Evolutionary conservation across 495 filamentous ascomycete genomes (phyloP).

Genomic region (Penicillium egyptiacum): DNA sequence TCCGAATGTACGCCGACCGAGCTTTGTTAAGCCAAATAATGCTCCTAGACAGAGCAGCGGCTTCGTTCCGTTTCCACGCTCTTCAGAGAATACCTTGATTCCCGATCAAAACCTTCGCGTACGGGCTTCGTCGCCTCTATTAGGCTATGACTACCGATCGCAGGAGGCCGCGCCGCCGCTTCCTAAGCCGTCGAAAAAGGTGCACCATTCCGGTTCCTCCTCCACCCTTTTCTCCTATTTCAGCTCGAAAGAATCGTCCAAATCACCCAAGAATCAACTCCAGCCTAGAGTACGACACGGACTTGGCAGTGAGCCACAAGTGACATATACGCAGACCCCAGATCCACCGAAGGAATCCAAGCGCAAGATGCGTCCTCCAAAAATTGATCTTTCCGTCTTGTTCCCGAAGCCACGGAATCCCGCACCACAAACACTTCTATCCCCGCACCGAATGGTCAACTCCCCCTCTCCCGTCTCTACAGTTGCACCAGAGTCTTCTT

Average conservation of each 20-base stretch:
- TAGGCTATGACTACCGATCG: conserved; percentile 40
- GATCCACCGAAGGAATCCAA: conserved; percentile 39
- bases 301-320: conserved; percentile 26
- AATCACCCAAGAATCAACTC: conserved; percentile 20
- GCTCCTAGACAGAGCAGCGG: conserved; percentile 23
- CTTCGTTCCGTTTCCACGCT: conserved; percentile 31
- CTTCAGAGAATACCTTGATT: conserved; percentile 18
- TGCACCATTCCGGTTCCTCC: conserved; percentile 41
- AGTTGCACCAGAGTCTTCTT: conserved; percentile 32
- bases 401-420: conserved; percentile 46
- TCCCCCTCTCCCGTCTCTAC: conserved; percentile 46
- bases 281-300: conserved; percentile 28
- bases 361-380: conserved; percentile 42
- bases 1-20: conserved; percentile 27
- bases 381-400: conserved; percentile 47
- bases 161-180: conserved; percentile 28
- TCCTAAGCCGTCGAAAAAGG: conserved; percentile 31
- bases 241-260: conserved; percentile 34
- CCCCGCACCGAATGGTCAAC: conserved; percentile 46
- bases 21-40: conserved; percentile 31
- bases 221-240: conserved; percentile 41
- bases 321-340: conserved; percentile 26
- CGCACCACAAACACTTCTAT: conserved; percentile 35
- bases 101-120: conserved; percentile 39
- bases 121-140: conserved; percentile 46